A percentile compares a stretch with the other conserved stretches of the same genome.
phyloP scores from a whole-genome alignment of 73 alveolate species.

The Diophrys sp. region DNA sequence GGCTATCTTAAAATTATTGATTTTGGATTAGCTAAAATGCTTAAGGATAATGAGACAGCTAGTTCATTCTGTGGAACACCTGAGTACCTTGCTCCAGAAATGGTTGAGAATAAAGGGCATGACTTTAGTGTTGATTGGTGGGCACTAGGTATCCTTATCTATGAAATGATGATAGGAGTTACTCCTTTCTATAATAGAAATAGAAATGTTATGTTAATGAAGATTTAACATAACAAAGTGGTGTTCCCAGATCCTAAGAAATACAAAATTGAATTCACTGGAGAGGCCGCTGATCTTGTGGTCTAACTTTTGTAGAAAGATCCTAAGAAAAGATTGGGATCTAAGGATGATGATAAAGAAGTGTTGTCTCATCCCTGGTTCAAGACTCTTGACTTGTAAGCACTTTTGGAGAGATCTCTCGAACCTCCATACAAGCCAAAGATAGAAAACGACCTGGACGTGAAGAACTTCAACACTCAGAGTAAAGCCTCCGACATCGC shows the following conservation, averaged over 20 bases:
- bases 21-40: constrained; percentile 91
- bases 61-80: constrained; percentile 93
- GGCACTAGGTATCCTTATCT: constrained; percentile 88
- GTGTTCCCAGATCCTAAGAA: constrained; percentile 59
- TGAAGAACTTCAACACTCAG: constrained; percentile 44
- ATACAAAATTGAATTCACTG: constrained; percentile 46
- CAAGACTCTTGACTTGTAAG: constrained; percentile 44
- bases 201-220: constrained; percentile 65
- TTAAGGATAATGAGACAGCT: constrained; percentile 63
- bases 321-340: constrained; percentile 72
- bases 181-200: constrained; percentile 95
- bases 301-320: constrained; percentile 63
- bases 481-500: constrained; percentile 6
- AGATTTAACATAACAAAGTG: constrained; percentile 42
- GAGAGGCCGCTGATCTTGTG: constrained; percentile 40
- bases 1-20: constrained; percentile 67
- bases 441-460: constrained; percentile 10
- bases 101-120: constrained; percentile 83
- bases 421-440: constrained; percentile 56
- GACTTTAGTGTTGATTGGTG: constrained; percentile 95
- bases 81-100: constrained; percentile 96
- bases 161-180: constrained; percentile 92
- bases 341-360: constrained; percentile 70
- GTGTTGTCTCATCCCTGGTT: constrained; percentile 82
- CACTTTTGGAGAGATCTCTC: constrained; percentile 15